Base-by-base conservation (phyloP, 2,329 filamentous ascomycete species). In the Rutstroemia sp. region DNA sequence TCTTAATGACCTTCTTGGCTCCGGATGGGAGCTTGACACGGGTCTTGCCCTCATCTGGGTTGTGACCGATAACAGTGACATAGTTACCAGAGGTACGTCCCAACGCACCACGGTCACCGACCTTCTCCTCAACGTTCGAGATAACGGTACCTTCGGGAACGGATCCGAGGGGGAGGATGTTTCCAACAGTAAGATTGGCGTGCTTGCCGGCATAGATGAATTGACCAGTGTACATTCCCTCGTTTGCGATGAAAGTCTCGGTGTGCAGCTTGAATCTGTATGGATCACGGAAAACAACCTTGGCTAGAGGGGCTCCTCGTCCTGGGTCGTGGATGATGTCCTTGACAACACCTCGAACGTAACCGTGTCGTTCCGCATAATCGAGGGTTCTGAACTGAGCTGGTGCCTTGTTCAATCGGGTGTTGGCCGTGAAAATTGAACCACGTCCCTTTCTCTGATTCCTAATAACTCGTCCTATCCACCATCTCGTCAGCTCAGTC, bases 141-240 rank as follows among this genome's bases (percentile, higher is more conserved):
- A 99, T 85, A 71, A 99, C 92, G 77, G 94, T 99, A 90, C 94
- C 94, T 84, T 99, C 94, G 68, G 94, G 94, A 75, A 97, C 88
- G 74, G 89, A 90, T 74, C 85, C 84, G 70, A 99, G 86, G 67
- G 94, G 94, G 64, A 99, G 90, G 74, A 99, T 79, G 85, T 99
- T 99, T 78, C 94, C 94, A 77, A 99, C 87, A 73, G 89, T 97
- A 73, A 99, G 85, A 67, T 87, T 82, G 72, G 94, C 94, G 81
- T 96, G 94, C 90, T 99, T 99, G 76, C 94, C 94, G 75, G 92
- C 94, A 80, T 99, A 99, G 87, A 99, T 91, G 85, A 99, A 99
- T 80, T 99, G 94, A 76, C 94, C 94, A 68, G 94, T 96, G 90
- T 97, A 99, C 92, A 97, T 96, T 82, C 94, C 94, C 84, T 97